A percentile compares a stretch with the other conserved stretches of the same genome.
phyloP scores from a whole-genome alignment of 768 basidiomycete genomes.

The Mycena epipterygia region DNA sequence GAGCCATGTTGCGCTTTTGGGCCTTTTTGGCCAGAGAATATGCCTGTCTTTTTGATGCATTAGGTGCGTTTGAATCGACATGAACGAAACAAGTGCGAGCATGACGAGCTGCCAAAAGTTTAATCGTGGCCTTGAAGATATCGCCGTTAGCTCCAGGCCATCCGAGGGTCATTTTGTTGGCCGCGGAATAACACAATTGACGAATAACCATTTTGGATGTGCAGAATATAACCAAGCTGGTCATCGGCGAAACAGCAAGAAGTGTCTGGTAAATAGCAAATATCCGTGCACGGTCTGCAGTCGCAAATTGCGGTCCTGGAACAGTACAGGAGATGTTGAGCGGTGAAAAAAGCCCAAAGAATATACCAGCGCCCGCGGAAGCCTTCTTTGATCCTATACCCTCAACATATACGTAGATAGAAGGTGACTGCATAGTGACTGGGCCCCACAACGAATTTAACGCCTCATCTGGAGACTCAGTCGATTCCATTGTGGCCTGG shows the following conservation, averaged over 20 bases:
- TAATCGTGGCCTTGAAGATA: neutral
- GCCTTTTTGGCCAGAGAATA: too few species aligned
- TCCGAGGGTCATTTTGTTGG: neutral
- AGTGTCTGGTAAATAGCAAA: constrained; percentile 8
- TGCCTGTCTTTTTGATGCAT: too few species aligned
- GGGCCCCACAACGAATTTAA: neutral
- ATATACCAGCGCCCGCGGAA: neutral
- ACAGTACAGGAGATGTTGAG: neutral
- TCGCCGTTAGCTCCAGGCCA: constrained; percentile 6
- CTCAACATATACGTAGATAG: neutral
- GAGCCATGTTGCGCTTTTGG: too few species aligned
- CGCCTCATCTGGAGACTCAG: neutral
- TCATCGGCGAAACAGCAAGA: neutral
- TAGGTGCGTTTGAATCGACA: neutral
- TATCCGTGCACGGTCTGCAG: constrained; percentile 4
- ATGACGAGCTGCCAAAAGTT: neutral
- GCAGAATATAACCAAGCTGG: constrained; percentile 2
- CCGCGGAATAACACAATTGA: neutral
- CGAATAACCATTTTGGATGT: constrained; percentile 6
- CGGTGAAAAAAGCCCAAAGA: neutral
- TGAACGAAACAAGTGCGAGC: neutral
- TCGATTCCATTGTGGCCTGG: neutral
- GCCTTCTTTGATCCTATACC: neutral
- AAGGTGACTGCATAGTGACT: neutral
- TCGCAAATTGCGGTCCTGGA: neutral